Evolutionary conservation across 2,329 filamentous ascomycete species (phyloP).

Genomic region (Pseudogymnoascus sp.): DNA sequence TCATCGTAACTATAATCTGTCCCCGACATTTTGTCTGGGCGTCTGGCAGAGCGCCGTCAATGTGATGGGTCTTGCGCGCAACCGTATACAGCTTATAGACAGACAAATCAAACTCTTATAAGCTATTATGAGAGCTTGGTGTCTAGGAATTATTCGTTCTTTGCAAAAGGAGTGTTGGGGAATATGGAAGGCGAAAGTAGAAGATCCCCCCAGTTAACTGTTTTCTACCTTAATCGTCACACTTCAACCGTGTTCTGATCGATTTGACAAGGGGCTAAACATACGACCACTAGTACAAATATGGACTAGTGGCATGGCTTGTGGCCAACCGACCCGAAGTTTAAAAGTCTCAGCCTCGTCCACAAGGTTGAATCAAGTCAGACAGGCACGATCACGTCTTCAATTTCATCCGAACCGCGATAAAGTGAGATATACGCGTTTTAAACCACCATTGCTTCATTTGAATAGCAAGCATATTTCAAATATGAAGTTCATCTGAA

Average conservation of each 20-base stretch:
- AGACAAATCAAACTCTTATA: background rate
- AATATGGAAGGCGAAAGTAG: slow-evolving; percentile 4
- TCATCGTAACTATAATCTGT: slow-evolving; percentile 97
- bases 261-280: slow-evolving; percentile 8
- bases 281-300: background rate
- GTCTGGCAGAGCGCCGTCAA: slow-evolving; percentile 3
- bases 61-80: background rate
- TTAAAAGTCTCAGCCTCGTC: slow-evolving; percentile 5
- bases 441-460: background rate
- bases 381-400: background rate
- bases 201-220: background rate
- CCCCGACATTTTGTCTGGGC: slow-evolving; percentile 26
- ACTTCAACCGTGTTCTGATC: slow-evolving; percentile 10
- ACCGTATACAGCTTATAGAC: background rate
- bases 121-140: background rate
- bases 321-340: background rate
- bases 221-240: slow-evolving; percentile 6
- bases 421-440: background rate
- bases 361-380: slow-evolving; percentile 1
- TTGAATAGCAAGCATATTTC: background rate
- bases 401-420: background rate
- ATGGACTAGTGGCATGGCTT: background rate
- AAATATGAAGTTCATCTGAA: background rate
- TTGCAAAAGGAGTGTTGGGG: slow-evolving; percentile 3
- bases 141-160: background rate